Percentiles rank a stretch among this genome's conserved stretches.
Conservation (phyloP, 2,329 filamentous ascomycete genomes). For the Talaromyces islandicus region DNA sequence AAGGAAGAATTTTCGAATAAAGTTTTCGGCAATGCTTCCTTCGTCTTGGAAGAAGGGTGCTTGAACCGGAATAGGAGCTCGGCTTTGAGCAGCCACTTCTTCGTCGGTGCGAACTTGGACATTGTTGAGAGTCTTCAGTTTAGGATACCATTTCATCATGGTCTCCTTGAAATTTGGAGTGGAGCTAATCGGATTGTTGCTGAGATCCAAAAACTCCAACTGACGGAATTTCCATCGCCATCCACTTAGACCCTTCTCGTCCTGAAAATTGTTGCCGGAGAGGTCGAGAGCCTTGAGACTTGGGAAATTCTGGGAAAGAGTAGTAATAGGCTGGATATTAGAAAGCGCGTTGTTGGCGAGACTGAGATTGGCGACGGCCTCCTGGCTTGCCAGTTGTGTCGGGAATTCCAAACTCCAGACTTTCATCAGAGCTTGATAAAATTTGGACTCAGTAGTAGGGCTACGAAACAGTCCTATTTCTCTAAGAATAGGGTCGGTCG, state of each 20-base stretch:
- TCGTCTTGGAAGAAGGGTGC: slow-evolving; percentile 69
- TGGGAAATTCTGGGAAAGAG: slow-evolving; percentile 72
- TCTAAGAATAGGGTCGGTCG: slow-evolving; percentile 64
- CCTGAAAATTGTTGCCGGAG: slow-evolving; percentile 72
- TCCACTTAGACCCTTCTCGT: slow-evolving; percentile 59
- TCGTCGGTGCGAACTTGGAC: slow-evolving; percentile 67
- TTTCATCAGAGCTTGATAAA: slow-evolving; percentile 87
- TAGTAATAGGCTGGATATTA: slow-evolving; percentile 65
- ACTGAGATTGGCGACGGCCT: slow-evolving; percentile 74
- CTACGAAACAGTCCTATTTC: slow-evolving; percentile 70
- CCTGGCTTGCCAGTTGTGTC: slow-evolving; percentile 62
- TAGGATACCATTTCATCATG: slow-evolving; percentile 76
- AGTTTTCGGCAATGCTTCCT: slow-evolving; percentile 66
- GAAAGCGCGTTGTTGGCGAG: slow-evolving; percentile 74
- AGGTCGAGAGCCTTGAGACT: slow-evolving; percentile 85
- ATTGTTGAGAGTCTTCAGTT: slow-evolving; percentile 70
- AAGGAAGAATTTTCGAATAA: slow-evolving; percentile 67
- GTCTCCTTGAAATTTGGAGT: slow-evolving; percentile 60
- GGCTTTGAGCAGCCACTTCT: slow-evolving; percentile 56
- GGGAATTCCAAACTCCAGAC: slow-evolving; percentile 76
- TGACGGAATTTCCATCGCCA: slow-evolving; percentile 76
- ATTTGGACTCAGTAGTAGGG: slow-evolving; percentile 69
- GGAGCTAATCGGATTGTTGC: slow-evolving; percentile 66
- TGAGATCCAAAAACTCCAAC: slow-evolving; percentile 74
- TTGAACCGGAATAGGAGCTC: slow-evolving; percentile 55